Base-by-base conservation (phyloP, 495 filamentous ascomycete species). In the Lasiosphaeriaceae sp. region DNA sequence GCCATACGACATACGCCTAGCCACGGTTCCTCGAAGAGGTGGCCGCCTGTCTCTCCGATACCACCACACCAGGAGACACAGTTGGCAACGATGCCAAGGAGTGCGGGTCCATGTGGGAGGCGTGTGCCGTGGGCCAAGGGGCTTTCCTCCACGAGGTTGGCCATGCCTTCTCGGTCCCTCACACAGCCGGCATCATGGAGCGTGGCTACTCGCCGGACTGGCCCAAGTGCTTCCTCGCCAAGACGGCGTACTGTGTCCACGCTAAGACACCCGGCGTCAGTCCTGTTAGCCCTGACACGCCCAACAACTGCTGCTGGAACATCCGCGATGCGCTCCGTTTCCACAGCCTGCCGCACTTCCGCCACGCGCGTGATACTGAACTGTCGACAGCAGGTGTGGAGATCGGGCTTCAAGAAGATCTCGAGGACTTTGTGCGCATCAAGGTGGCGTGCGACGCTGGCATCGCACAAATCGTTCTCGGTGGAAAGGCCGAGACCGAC, bases 1-100 rank as follows among this genome's bases (percentile, higher is more conserved):
- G 75, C 54, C 74, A 75, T 56, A 61, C 73, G 16, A 68, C 75
- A 16, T 79, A 77, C 55, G 70, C 77, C 6, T 78, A 76, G 68
- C 76, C 77, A 12, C 68, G 77, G 6, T 79, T 73, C 60, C 23
- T 80, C 31, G 77, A 64, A 22, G 62, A 64, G 52, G 55, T 64
- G 14, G 14, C 54, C 12, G 11, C 31, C 2, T 75, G 71, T 54
- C 59, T 77, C 29, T 59, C 65, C 9, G 72, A 77, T 31, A 47
- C 52, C 26, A 64, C 59, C 2, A 44, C 46, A 1, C 54, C 67
- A 0, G 72, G 70, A 0, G 68, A 70, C 21, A 71, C 64, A 5
- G 66, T 76, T 9, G 69, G 69, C 11, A 71, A 75, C 39, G 73
- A 77, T 54, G 69, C 71, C 41, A 62, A 66, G 17, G 70, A 76